Evolutionary conservation across 73 alveolate species (phyloP), one percentile per base, ranked within the genome.

Genomic region (Paramecium sonneborni): DNA sequence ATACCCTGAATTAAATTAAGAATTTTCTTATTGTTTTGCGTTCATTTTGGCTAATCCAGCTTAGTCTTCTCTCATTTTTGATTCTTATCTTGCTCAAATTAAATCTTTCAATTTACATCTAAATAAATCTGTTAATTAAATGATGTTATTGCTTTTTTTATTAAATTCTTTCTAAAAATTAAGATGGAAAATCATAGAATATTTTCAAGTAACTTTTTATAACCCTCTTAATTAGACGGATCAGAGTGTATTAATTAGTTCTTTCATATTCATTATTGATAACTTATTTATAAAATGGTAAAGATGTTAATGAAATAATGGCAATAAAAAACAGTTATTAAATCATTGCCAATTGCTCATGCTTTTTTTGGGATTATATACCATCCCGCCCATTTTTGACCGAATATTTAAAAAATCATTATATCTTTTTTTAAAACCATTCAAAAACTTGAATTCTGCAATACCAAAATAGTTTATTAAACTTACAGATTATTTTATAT

Each of bases 371-470:
- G 99, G 56, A 98, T 86, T 35, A 98, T 93, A 57, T 69, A 92
- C 76, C 97, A 97, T 3, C 99, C 98, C 1, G 99, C 98, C 97
- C 98, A 98, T 82, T 97, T 92, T 52, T 92, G 86, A 14, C 72
- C 34, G 57, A 98, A 70, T 35, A 92, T 62, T 72, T 92, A 79
- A 93, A 92, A 98, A 98, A 57, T 98, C 99, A 68, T 94, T 94
- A 85, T 95, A 98, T 92, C 99, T 93, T 67, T 99, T 93, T n/a
- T n/a, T n/a, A n/a, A n/a, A n/a, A n/a, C n/a, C n/a, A n/a, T n/a
- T n/a, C n/a, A n/a, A n/a, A n/a, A n/a, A n/a, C n/a, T n/a, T n/a
- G n/a, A n/a, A n/a, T n/a, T n/a, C n/a, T n/a, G n/a, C n/a, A n/a
- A n/a, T 69, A 46, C 85, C 15, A 28, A 93, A 76, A 93, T 92